These are phyloP conservation scores for Ilex aquifolium DNA, from an alignment of 257 asterid genomes.

Conservation along the genomic window DNA sequence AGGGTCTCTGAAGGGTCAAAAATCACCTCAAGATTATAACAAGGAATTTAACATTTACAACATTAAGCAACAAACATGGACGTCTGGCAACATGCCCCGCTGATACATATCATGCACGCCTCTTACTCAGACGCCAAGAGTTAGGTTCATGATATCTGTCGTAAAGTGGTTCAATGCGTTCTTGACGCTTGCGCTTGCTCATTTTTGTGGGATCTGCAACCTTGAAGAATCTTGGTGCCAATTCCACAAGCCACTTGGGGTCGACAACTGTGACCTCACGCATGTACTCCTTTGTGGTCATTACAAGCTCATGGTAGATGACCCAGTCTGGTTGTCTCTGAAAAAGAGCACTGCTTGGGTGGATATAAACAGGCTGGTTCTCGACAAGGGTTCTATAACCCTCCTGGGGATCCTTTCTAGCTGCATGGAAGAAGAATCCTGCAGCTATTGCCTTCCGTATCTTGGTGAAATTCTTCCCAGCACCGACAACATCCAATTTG, in stretches of 20 bases:
- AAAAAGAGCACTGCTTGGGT: slow-evolving; percentile 91
- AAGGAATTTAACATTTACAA: slow-evolving; percentile 7
- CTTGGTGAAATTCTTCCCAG: slow-evolving; percentile 80
- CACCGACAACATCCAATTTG: slow-evolving; percentile 77
- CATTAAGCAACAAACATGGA: slow-evolving; percentile 3
- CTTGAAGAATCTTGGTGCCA: slow-evolving; percentile 94
- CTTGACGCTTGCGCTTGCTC: slow-evolving; percentile 98
- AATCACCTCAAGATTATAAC: too few relatives aligned
- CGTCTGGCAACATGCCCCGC: not conserved
- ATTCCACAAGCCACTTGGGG: slow-evolving; percentile 94
- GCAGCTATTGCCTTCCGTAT: slow-evolving; percentile 88
- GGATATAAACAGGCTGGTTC: slow-evolving; percentile 91
- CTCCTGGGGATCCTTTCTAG: slow-evolving; percentile 93
- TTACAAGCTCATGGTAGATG: slow-evolving; percentile 83
- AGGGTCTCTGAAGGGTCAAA: too few relatives aligned
- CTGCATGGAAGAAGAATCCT: slow-evolving; percentile 88
- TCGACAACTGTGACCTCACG: slow-evolving; percentile 88
- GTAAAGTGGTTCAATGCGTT: slow-evolving; percentile 87
- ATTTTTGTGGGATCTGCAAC: slow-evolving; percentile 84
- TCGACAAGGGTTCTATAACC: slow-evolving; percentile 81
- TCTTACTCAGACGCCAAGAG: slow-evolving; percentile 93
- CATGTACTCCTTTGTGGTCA: slow-evolving; percentile 97
- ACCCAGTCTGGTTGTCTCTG: slow-evolving; percentile 98
- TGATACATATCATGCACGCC: slow-evolving; percentile 60
- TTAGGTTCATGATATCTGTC: slow-evolving; percentile 93